Conservation (phyloP, 2,329 filamentous ascomycete genomes). For the Pseudocercospora eumusae region DNA sequence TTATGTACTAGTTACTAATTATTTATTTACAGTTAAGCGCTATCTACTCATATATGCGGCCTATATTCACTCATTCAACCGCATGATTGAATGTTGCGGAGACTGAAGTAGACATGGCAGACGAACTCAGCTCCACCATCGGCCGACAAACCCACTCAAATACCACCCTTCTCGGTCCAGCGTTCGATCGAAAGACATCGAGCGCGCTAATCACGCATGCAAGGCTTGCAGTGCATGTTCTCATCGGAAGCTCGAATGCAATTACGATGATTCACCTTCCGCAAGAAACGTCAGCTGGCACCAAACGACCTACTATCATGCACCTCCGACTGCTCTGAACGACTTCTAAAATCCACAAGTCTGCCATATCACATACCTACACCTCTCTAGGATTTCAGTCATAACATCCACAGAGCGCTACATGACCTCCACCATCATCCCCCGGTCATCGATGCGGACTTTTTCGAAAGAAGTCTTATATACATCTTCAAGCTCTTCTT, state of each 20-base stretch:
- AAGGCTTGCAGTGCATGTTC: background rate
- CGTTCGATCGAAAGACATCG: background rate
- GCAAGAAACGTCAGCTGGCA: background rate
- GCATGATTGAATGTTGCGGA: too few relatives aligned
- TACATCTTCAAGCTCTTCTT: background rate
- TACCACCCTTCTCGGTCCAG: background rate
- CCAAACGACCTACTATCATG: background rate
- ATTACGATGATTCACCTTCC: background rate
- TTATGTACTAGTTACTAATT: too few relatives aligned
- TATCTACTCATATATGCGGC: too few relatives aligned
- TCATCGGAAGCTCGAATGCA: background rate
- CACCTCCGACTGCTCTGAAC: background rate
- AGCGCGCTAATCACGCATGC: constrained; percentile 5
- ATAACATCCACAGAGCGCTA: background rate
- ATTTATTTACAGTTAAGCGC: too few relatives aligned
- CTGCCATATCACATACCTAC: constrained; percentile 3
- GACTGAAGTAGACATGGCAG: too few relatives aligned
- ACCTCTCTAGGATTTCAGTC: background rate
- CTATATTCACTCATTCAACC: too few relatives aligned
- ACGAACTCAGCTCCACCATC: background rate
- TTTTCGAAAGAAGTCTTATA: background rate
- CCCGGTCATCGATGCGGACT: background rate
- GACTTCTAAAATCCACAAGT: constrained; percentile 4
- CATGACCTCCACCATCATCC: background rate
- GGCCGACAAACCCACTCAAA: constrained; percentile 3